phyloP scores from a whole-genome alignment of 2,329 filamentous ascomycete species.

The Xylaria sp. region DNA sequence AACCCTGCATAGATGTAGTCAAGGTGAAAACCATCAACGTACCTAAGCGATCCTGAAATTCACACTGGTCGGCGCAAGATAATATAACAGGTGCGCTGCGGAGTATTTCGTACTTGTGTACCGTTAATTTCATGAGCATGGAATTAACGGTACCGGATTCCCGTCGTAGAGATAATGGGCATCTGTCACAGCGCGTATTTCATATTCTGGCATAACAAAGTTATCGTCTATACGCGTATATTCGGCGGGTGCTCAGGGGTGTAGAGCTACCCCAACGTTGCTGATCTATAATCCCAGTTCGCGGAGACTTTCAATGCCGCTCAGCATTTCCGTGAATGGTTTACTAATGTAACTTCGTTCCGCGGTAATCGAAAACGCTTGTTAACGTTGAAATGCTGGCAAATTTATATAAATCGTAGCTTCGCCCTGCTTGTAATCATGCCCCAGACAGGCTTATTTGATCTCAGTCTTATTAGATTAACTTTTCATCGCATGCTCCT shows the following conservation, averaged over 20 bases:
- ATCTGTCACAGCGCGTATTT: background rate
- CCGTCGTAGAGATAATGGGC: background rate
- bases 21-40: too few relatives aligned
- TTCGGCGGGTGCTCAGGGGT: background rate
- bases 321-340: constrained; percentile 10
- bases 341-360: background rate
- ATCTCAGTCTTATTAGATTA: background rate
- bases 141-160: too few relatives aligned
- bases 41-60: too few relatives aligned
- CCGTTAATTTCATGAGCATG: too few relatives aligned
- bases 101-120: too few relatives aligned
- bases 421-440: background rate
- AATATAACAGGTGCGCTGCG: too few relatives aligned
- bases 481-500: background rate
- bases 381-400: background rate
- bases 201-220: background rate
- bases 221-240: background rate
- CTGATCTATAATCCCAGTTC: constrained; percentile 6
- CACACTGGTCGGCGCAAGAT: too few relatives aligned
- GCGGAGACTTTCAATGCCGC: constrained; percentile 1
- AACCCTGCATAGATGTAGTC: too few relatives aligned
- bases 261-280: constrained; percentile 4
- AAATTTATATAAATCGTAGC: constrained; percentile 14
- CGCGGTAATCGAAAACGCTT: background rate
- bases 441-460: background rate